phyloP scores from a whole-genome alignment of 108 stramenopile species.

The Epithemia pelagica region DNA sequence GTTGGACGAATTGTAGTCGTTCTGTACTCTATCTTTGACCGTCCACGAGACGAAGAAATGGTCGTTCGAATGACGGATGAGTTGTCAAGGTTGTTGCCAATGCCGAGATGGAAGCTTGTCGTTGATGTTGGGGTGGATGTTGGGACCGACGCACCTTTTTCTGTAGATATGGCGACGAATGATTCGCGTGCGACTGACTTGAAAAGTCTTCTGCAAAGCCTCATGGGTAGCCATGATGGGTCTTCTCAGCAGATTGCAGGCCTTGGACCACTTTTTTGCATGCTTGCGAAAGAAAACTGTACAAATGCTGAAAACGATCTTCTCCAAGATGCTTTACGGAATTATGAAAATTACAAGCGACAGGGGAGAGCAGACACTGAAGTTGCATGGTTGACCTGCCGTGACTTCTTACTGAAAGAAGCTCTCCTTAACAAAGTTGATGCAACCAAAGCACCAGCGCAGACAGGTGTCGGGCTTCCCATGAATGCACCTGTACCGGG shows the following conservation, averaged over 20 bases:
- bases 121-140: slow-evolving; percentile 58
- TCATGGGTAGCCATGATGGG: slow-evolving; percentile 44
- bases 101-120: slow-evolving; percentile 84
- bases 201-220: not conserved
- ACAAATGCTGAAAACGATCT: slow-evolving; percentile 47
- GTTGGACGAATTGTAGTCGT: slow-evolving; percentile 77
- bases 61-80: slow-evolving; percentile 65
- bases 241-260: slow-evolving; percentile 45
- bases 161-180: not conserved
- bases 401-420: slow-evolving; percentile 57
- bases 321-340: slow-evolving; percentile 34
- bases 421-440: no score
- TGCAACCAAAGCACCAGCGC: no score
- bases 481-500: no score
- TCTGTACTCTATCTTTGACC: slow-evolving; percentile 70
- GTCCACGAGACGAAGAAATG: slow-evolving; percentile 64
- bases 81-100: slow-evolving; percentile 66
- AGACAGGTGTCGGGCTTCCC: no score
- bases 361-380: slow-evolving; percentile 37
- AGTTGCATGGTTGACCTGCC: slow-evolving; percentile 52
- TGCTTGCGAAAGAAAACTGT: slow-evolving; percentile 42
- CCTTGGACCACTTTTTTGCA: slow-evolving; percentile 51
- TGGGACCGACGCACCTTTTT: not conserved
- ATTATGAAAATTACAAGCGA: slow-evolving; percentile 43
- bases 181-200: not conserved